These are phyloP conservation scores for Scenedesmus sp. DNA, from an alignment of 163 green algal genomes.

Conservation along the genomic window DNA sequence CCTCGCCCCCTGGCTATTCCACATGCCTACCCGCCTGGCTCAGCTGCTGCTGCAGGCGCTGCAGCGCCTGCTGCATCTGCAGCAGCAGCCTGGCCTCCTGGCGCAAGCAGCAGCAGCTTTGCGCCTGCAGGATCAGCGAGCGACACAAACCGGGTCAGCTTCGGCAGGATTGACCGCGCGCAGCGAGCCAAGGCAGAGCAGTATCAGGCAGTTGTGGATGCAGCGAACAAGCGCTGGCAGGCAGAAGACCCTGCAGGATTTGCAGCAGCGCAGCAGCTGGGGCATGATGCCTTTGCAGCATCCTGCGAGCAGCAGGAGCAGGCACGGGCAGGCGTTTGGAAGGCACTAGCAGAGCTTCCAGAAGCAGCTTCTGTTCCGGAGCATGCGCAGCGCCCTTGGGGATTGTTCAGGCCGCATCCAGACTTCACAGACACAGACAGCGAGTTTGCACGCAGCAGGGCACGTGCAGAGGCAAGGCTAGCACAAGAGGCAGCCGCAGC, in stretches of 20 bases:
- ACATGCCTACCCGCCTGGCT: not conserved
- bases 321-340: slow-evolving; percentile 14
- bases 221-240: not conserved
- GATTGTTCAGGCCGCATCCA: not conserved
- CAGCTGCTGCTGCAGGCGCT: slow-evolving; percentile 18
- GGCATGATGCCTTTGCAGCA: not conserved
- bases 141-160: not conserved
- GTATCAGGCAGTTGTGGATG: not conserved
- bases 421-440: not conserved
- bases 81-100: not conserved
- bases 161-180: slow-evolving; percentile 1
- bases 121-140: slow-evolving; percentile 11
- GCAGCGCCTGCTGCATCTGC: not conserved
- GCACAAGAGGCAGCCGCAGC: not conserved
- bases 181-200: slow-evolving; percentile 5
- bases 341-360: not conserved
- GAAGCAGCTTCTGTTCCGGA: slow-evolving; percentile 10
- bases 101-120: not conserved
- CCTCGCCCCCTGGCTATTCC: slow-evolving; percentile 25
- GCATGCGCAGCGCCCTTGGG: not conserved
- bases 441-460: slow-evolving; percentile 2
- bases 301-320: not conserved
- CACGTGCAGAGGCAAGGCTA: not conserved
- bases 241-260: slow-evolving; percentile 6
- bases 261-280: not conserved